These are phyloP conservation scores for Tetrahymena malaccensis DNA, from an alignment of 73 alveolate species.

Conservation along the genomic window DNA sequence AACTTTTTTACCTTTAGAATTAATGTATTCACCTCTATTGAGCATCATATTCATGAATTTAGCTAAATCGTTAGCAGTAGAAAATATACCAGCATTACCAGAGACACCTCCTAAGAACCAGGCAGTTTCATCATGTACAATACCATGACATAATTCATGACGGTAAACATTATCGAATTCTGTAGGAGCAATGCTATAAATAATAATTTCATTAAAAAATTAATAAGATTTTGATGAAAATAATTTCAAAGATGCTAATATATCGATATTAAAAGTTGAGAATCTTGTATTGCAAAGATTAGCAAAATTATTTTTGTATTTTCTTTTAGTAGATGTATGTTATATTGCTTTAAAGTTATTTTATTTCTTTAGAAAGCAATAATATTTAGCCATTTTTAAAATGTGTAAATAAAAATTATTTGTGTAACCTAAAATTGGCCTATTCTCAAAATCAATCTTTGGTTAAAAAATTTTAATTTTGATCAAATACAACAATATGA, in stretches of 20 bases:
- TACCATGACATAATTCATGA: conserved; percentile 17
- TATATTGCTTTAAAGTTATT: neutral
- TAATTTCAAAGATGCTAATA: neutral
- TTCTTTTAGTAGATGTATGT: no score
- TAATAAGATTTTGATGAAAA: neutral
- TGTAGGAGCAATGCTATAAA: conserved; percentile 20
- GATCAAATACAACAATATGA: neutral
- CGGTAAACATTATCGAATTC: neutral
- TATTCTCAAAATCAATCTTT: neutral
- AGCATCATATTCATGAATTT: conserved; percentile 41
- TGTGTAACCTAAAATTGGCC: neutral
- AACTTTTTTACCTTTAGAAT: neutral
- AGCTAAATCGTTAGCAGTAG: conserved; percentile 27
- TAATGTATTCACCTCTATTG: neutral
- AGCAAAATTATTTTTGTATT: no score
- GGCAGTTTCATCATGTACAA: conserved; percentile 48
- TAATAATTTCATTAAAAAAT: neutral
- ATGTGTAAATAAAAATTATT: neutral
- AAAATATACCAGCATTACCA: conserved; percentile 45
- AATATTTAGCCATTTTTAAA: neutral
- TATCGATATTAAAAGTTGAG: no score
- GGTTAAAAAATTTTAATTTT: neutral
- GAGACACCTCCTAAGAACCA: conserved; percentile 38
- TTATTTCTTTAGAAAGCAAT: no score
- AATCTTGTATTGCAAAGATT: no score